Evolutionary conservation across 306 rosid species (phyloP), one percentile per base, ranked within the genome.

Genomic region (Dryas drummondii): DNA sequence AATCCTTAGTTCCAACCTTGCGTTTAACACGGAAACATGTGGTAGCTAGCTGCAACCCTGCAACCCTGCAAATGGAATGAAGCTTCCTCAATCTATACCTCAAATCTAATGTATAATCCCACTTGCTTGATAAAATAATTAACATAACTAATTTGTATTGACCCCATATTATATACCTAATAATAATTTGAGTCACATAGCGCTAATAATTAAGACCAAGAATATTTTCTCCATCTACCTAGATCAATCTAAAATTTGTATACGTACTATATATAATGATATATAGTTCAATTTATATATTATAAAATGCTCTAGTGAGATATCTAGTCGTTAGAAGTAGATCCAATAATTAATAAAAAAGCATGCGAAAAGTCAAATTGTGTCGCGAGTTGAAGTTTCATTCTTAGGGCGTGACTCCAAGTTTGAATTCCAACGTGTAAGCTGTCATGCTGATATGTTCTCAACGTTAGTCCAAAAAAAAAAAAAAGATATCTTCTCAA

Each of bases 351-450:
- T 32, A 48, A 61, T 49, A 16, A 16, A 32, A 32, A 32, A 32
- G 37, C 60, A 19, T 52, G 1, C 3, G 5, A 47, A 9, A 74
- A 50, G 70, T 62, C 69, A 74, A 51, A 32, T 5, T 32, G 10
- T 32, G 37, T 32, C 37, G 1, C 37, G 37, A 32, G 37, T 32
- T 32, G 37, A 32, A 32, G 37, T 1, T 32, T 0, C 37, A 32
- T 32, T 32, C 37, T 32, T 32, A 32, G 1, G 2, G 37, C 1
- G 37, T 32, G 46, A 32, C 0, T 14, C 11, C 4, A 60, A 45
- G 77, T 59, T 73, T 59, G 77, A 62, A 62, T 48, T 37, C 70
- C 61, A 59, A 59, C 32, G 40, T 15, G 15, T 73, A 13, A 5
- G 57, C 17, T 41, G 37, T 1, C 3, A 32, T 32, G 57, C 17